A percentile compares a stretch with the other conserved stretches of the same genome.
These are phyloP conservation scores for Stachybotrys echinatus DNA, from an alignment of 2,329 filamentous ascomycete genomes.

Conservation along the genomic window DNA sequence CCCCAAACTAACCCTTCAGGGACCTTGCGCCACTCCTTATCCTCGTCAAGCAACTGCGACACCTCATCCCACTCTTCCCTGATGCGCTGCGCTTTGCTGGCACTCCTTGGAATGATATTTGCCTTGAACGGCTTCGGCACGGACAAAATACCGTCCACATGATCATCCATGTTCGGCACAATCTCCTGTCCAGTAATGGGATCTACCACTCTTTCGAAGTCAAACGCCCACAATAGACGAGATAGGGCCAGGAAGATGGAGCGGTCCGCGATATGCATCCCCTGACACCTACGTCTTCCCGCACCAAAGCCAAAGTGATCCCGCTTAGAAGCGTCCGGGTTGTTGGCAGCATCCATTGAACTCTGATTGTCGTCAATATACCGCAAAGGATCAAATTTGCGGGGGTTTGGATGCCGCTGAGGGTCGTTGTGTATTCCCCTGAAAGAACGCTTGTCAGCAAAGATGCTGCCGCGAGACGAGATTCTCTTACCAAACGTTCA, in stretches of 20 bases:
- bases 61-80: conserved; percentile 4
- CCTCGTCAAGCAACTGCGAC: neutral
- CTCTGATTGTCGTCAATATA: conserved; percentile 18
- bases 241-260: conserved; percentile 42
- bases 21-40: neutral
- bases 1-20: no score
- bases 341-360: conserved; percentile 18
- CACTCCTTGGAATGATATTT: conserved; percentile 5
- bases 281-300: conserved; percentile 52
- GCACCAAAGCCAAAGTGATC: conserved; percentile 52
- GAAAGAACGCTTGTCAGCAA: no score
- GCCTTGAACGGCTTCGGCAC: conserved; percentile 7
- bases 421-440: conserved; percentile 43
- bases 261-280: conserved; percentile 48
- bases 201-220: conserved; percentile 21
- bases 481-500: conserved; percentile 30
- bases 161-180: conserved; percentile 4
- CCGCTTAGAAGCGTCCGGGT: conserved; percentile 32
- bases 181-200: conserved; percentile 3
- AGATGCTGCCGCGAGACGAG: no score
- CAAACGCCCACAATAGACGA: conserved; percentile 42
- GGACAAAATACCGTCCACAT: conserved; percentile 10
- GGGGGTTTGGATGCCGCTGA: conserved; percentile 31
- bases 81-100: conserved; percentile 3
- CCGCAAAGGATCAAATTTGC: conserved; percentile 35